Evolutionary conservation across 768 basidiomycete genomes (phyloP), one percentile per base, ranked within the genome.

Genomic region (Naematelia aurantialba): DNA sequence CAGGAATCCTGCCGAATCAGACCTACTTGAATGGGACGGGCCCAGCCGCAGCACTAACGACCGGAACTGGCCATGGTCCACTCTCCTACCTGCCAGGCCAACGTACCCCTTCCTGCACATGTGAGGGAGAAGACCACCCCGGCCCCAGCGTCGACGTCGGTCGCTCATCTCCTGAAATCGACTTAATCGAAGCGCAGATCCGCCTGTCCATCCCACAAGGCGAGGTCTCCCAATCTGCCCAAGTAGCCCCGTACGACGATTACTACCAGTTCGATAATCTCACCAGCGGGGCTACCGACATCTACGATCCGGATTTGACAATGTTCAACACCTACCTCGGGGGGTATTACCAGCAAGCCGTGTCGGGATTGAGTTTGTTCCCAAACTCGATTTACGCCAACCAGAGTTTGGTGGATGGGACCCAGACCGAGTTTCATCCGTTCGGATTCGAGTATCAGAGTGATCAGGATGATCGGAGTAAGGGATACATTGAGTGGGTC

Each of bases 101-200:
- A 56, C 63, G 72, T 26, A 49, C 61, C 44, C 86, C 85, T 0
- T 83, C 90, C 0, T 98, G 93, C 76, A 93, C 91, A 1, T 98
- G 93, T 73, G 78, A 87, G 0, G 85, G 84, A 12, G 83, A 84
- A 26, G 89, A 90, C 66, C 93, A 98, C 73, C 93, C 93, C 1
- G 93, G 93, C 11, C 93, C 93, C 2, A 81, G 68, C 39, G 81
- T 81, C 55, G 81, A 76, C 26, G 65, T 70, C 14, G 89, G 86
- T 19, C 85, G 93, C 52, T 85, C 85, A 29, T 89, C 87, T 1
- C 93, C 94, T 1, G 94, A 98, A 80, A 91, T 97, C 66, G 93
- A 97, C 76, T 82, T 98, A 60, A 72, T 94, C 58, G 93, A 98
- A 79, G 85, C 90, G 0, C 87, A 91, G 74, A 81, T 81, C 68